These are phyloP conservation scores for Colletotrichum echinochloae DNA, from an alignment of 2,329 filamentous ascomycete genomes.

Conservation along the genomic window DNA sequence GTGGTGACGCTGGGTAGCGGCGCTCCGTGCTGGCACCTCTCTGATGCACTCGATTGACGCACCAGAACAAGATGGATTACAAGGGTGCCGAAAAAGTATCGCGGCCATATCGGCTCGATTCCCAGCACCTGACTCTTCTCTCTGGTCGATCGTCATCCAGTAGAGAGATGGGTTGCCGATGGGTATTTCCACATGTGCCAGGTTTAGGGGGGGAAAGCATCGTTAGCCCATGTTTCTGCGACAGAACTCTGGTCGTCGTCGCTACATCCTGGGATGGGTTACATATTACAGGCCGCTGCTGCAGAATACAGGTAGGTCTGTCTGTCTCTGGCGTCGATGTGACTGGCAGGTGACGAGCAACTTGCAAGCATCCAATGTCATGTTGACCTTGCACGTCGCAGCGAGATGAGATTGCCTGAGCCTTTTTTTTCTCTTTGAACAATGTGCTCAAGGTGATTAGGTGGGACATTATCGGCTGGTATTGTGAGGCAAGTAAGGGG, in stretches of 20 bases:
- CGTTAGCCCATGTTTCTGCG: not conserved
- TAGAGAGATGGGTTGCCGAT: slow-evolving; percentile 2
- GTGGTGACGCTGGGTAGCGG: not conserved
- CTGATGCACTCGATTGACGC: slow-evolving; percentile 2
- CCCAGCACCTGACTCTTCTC: slow-evolving; percentile 23
- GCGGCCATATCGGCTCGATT: slow-evolving; percentile 23
- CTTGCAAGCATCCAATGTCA: not conserved
- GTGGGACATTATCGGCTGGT: not conserved
- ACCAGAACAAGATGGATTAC: slow-evolving; percentile 6
- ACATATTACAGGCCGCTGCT: slow-evolving; percentile 1
- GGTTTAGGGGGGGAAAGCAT: slow-evolving; percentile 1
- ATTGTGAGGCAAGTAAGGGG: not conserved
- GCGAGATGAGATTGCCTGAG: not conserved
- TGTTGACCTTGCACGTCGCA: slow-evolving; percentile 3
- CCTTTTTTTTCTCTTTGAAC: not conserved
- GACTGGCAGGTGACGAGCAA: not conserved
- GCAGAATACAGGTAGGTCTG: not conserved
- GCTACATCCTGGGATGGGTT: slow-evolving; percentile 16
- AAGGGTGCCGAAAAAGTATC: slow-evolving; percentile 33
- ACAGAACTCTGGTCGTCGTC: slow-evolving; percentile 20
- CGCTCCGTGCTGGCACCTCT: not conserved
- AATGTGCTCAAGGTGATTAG: not conserved
- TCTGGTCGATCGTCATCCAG: slow-evolving; percentile 29
- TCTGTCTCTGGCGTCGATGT: not conserved
- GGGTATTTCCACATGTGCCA: not conserved